phyloP scores from a whole-genome alignment of 768 basidiomycete genomes.

The Gloeophyllum trabeum region DNA sequence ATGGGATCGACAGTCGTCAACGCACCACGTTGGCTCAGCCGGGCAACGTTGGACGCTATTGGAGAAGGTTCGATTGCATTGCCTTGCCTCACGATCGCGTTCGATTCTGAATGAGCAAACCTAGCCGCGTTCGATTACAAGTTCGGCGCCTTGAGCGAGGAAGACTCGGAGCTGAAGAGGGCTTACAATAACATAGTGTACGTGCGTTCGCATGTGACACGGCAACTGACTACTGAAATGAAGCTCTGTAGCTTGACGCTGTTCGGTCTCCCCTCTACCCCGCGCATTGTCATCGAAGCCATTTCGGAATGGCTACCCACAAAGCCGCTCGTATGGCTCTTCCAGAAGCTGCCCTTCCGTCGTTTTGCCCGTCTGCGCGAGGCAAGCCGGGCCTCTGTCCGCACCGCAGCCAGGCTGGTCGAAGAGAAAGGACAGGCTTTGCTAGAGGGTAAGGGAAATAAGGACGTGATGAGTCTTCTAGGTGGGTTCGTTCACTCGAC shows the following conservation, averaged over 20 bases:
- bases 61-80: no score
- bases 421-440: not conserved
- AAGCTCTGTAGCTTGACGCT: not conserved
- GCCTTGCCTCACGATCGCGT: no score
- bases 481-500: not conserved
- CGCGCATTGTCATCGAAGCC: not conserved
- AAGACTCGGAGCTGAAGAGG: not conserved
- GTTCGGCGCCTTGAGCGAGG: not conserved
- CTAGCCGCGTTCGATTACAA: not conserved
- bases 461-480: not conserved
- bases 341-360: not conserved
- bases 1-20: not conserved
- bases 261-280: not conserved
- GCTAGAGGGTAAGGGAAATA: not conserved
- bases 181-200: not conserved
- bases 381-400: constrained; percentile 11
- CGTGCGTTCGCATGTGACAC: not conserved
- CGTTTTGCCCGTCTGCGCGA: constrained; percentile 19
- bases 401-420: not conserved
- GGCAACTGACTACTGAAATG: not conserved
- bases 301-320: not conserved
- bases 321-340: not conserved
- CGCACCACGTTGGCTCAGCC: constrained; percentile 3
- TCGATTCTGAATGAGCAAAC: no score
- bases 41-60: constrained; percentile 4